These are phyloP conservation scores for Croton laevigatus DNA, from an alignment of 441 rosid genomes.

Conservation along the genomic window DNA sequence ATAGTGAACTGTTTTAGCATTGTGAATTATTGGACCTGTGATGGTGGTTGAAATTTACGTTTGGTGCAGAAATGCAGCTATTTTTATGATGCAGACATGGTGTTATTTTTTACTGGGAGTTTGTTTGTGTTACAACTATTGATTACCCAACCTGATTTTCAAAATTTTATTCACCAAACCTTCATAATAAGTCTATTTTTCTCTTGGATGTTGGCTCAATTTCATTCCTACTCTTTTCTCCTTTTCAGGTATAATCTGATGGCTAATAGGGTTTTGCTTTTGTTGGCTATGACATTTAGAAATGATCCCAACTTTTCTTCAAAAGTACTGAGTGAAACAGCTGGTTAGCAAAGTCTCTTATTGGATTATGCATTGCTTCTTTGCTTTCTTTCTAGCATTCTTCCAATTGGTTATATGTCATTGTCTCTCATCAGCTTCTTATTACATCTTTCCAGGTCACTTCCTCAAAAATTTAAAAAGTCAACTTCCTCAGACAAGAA, in stretches of 20 bases:
- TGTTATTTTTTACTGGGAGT: slow-evolving; percentile 1
- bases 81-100: too few species aligned
- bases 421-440: slow-evolving; percentile 20
- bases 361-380: slow-evolving; percentile 19
- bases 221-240: slow-evolving; percentile 13
- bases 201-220: slow-evolving; percentile 10
- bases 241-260: slow-evolving; percentile 86
- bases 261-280: slow-evolving; percentile 97
- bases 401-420: slow-evolving; percentile 4
- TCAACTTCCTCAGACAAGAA: slow-evolving; percentile 99
- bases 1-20: slow-evolving; percentile 17
- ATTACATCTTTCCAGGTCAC: slow-evolving; percentile 65
- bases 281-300: slow-evolving; percentile 91
- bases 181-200: background rate
- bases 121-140: background rate
- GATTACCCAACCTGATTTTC: background rate
- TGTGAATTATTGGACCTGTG: slow-evolving; percentile 9
- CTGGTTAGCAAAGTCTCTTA: slow-evolving; percentile 55
- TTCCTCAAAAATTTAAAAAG: slow-evolving; percentile 93
- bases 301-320: slow-evolving; percentile 67
- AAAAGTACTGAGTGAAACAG: slow-evolving; percentile 80
- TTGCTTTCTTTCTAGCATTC: slow-evolving; percentile 15
- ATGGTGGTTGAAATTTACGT: slow-evolving; percentile 6
- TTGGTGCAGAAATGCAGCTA: slow-evolving; percentile 14
- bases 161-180: background rate